Base-by-base conservation (phyloP, 495 filamentous ascomycete genomes). In the Trichoderma gamsii region DNA sequence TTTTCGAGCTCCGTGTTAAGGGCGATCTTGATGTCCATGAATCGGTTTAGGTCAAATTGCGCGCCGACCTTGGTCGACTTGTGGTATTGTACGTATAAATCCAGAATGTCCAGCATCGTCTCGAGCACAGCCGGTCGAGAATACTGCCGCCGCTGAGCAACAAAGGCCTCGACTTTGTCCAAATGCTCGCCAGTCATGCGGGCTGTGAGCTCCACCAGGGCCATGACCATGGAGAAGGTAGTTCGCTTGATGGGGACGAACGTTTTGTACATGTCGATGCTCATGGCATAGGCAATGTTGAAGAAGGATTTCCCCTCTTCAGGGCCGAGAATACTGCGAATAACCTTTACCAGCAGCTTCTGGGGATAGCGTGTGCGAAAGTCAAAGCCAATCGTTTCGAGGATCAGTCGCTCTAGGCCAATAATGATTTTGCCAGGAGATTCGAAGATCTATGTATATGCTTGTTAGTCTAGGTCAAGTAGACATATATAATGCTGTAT, bases 341-440 rank as follows among this genome's bases (percentile, higher is more conserved):
- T 77, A 41, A 97, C 80, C 77, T 98, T 98, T 69, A 90, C 79
- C 46, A 97, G 77, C 15, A 91, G 81, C 70, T 92, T 90, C 67
- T 97, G 90, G 0, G 95, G 92, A 73, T 96, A 89, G 44, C 92
- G 89, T 52, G 87, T 90, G n/a, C 94, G 88, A 73, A 97, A 98
- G 77, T 99, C 95, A 73, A 98, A 99, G 65, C 89, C 89, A 27
- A 92, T 88, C 3, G 89, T 86, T 77, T 99, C 95, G n/a, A 99
- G 89, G 79, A 99, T 96, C 66, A 95, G 87, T 29, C 95, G 83
- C 75, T 99, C 95, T 2, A 98, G 84, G 11, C 90, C 92, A 67
- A 97, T 92, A 67, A 96, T 90, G 44, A 86, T 84, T 67, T 91
- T 89, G 12, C 88, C 87, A 21, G 86, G 84, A 12, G 78, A 77